Base-by-base conservation (phyloP, 192 early-diverging fungal species). In the Podila epigama region DNA sequence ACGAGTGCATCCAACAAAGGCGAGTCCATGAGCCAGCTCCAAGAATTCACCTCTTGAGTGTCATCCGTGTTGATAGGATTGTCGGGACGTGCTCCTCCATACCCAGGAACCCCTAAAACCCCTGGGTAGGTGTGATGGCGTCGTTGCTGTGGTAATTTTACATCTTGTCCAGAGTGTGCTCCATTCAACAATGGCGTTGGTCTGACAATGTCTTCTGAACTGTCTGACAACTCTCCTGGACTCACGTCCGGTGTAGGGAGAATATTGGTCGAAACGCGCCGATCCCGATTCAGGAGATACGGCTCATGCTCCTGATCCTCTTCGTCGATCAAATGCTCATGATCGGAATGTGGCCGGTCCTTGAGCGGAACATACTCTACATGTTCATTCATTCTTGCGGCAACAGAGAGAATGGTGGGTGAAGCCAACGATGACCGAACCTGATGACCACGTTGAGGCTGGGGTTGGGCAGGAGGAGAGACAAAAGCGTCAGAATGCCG, bases 1-100 rank as follows among this genome's bases (percentile, higher is more conserved):
- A 82, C 70, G 13, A 82, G 55, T 5, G 73, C 64, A 28, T 82
- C 73, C 3, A 82, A 36, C 16, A 78, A 58, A 28, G 70, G 68
- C 18, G 63, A 59, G 1, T 68, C 73, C 16, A 50, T 64, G 11
- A 77, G 16, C 73, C 73, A 77, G 33, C 29, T 64, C 53, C 51
- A 64, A n/a, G n/a, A n/a, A n/a, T n/a, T n/a, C n/a, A n/a, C n/a
- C n/a, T n/a, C n/a, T n/a, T n/a, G n/a, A n/a, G n/a, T n/a, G n/a
- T n/a, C n/a, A n/a, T n/a, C n/a, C n/a, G n/a, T 13, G 73, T 18
- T 40, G 52, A 57, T n/a, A 25, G 27, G 22, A 7, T 31, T 35
- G 20, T 25, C 48, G 10, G 51, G 39, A 3, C 51, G 20, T 37
- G n/a, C 58, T 16, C n/a, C 31, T 6, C 63, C 58, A n/a, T 8